Base-by-base conservation (phyloP, 805 yeast genomes). In the Suhomyces faveliae region DNA sequence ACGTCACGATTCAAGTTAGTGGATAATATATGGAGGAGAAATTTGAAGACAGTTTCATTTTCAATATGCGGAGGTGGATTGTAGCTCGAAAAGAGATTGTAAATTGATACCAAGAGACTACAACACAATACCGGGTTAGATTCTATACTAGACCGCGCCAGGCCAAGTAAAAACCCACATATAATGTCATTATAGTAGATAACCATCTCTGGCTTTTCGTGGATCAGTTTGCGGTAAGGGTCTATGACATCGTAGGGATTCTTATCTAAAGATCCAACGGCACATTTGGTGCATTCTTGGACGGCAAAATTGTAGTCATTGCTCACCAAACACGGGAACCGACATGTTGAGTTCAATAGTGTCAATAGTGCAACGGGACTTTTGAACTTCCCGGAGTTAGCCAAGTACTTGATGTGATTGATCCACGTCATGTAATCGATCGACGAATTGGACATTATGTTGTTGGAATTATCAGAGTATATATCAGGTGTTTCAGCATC, bases 1-100 rank as follows among this genome's bases (percentile, higher is more conserved):
- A 83, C 71, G 49, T 82, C 85, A 53, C 92, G 64, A 47, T 77
- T 74, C 6, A 61, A 62, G 45, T 61, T 56, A n/a, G 70, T 68
- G 0, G 59, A 49, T 35, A 81, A 67, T 15, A 76, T 68, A 2
- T 54, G 49, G 35, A 71, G 58, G 1, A 84, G 49, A 46, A 79
- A 76, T 5, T 57, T 58, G 63, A 79, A 80, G 5, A 71, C 27
- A 0, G 54, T 10, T 47, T 64, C 53, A 45, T 54, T 13, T 45
- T 56, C 35, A 71, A 57, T 35, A 5, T 52, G 50, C 11, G 51
- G 40, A 4, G 83, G 82, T 0, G 85, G 79, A 43, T 77, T 71
- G 56, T 61, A 85, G 38, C 83, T 80, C 3, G 73, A 59, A 48
- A 83, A 79, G 1, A 84, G 57, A 53, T 76, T 76, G 56, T 68